These are phyloP conservation scores for Aphanomyces invadans DNA, from an alignment of 352 stramenopile genomes.

Conservation along the genomic window DNA sequence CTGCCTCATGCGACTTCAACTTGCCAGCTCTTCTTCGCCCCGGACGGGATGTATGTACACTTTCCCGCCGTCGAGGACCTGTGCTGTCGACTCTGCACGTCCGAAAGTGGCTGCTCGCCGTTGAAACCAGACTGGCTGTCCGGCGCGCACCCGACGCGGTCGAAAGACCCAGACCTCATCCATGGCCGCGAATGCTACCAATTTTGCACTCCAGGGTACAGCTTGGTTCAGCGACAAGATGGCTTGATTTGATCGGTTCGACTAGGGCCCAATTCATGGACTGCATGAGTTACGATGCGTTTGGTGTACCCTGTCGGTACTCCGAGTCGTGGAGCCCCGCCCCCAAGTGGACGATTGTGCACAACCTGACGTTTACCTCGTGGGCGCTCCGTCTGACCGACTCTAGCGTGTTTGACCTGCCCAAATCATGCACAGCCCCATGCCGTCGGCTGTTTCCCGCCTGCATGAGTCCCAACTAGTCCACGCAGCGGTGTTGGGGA, in stretches of 20 bases:
- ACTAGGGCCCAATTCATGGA: conserved; percentile 7
- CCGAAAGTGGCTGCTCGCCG: neutral
- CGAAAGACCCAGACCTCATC: neutral
- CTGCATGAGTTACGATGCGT: conserved; percentile 18
- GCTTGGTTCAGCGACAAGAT: too few relatives aligned
- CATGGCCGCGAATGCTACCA: neutral
- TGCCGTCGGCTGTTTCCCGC: neutral
- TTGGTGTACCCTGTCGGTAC: conserved; percentile 9
- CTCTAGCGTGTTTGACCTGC: neutral
- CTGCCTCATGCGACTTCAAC: neutral
- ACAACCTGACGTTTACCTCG: conserved; percentile 17
- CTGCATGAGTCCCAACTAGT: too few relatives aligned
- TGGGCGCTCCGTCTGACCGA: neutral
- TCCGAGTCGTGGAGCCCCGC: neutral
- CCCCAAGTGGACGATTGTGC: neutral
- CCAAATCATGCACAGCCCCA: neutral
- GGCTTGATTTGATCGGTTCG: neutral
- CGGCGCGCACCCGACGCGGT: neutral
- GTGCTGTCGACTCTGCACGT: neutral
- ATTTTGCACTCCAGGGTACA: conserved; percentile 16
- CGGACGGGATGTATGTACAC: neutral
- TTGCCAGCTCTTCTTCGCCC: conserved; percentile 9
- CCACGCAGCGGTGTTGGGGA: neutral
- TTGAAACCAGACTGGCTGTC: conserved; percentile 15
- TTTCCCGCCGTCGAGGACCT: neutral